phyloP scores from a whole-genome alignment of 2,329 filamentous ascomycete genomes.

The Monilinia fructicola region DNA sequence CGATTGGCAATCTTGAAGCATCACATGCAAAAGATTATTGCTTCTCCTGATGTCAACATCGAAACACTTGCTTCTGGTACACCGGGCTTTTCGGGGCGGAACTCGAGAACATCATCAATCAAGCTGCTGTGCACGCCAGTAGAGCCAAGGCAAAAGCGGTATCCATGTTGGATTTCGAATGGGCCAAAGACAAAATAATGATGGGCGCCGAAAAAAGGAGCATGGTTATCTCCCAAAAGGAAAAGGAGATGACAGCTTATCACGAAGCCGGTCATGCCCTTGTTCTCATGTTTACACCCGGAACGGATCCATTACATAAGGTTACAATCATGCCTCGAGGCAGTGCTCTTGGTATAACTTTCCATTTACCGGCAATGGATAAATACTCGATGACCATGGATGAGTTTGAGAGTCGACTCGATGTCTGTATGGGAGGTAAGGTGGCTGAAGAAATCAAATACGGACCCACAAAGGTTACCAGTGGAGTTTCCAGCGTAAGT shows the following conservation, averaged over 20 bases:
- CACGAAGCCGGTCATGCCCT: slow-evolving; percentile 95
- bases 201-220: slow-evolving; percentile 93
- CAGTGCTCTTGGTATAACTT: slow-evolving; percentile 80
- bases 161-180: slow-evolving; percentile 80
- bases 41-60: slow-evolving; percentile 76
- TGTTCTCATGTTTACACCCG: slow-evolving; percentile 76
- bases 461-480: slow-evolving; percentile 86
- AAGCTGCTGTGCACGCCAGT: slow-evolving; percentile 92
- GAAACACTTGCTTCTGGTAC: slow-evolving; percentile 83
- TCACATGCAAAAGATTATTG: slow-evolving; percentile 88
- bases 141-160: slow-evolving; percentile 77
- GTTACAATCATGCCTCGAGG: slow-evolving; percentile 95
- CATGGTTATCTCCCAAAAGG: slow-evolving; percentile 86
- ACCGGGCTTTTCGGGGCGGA: slow-evolving; percentile 94
- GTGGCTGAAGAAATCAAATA: slow-evolving; percentile 90
- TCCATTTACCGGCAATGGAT: slow-evolving; percentile 86
- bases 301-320: slow-evolving; percentile 83
- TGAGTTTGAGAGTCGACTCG: slow-evolving; percentile 78
- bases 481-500: slow-evolving; percentile 76
- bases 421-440: slow-evolving; percentile 80
- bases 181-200: slow-evolving; percentile 97
- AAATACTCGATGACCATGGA: slow-evolving; percentile 85
- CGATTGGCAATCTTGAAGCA: slow-evolving; percentile 91
- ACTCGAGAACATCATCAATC: slow-evolving; percentile 94
- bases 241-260: slow-evolving; percentile 94